A percentile compares a stretch with the other conserved stretches of the same genome.
phyloP scores from a whole-genome alignment of 2,329 filamentous ascomycete genomes.

The Aspergillus puulaauensis region DNA sequence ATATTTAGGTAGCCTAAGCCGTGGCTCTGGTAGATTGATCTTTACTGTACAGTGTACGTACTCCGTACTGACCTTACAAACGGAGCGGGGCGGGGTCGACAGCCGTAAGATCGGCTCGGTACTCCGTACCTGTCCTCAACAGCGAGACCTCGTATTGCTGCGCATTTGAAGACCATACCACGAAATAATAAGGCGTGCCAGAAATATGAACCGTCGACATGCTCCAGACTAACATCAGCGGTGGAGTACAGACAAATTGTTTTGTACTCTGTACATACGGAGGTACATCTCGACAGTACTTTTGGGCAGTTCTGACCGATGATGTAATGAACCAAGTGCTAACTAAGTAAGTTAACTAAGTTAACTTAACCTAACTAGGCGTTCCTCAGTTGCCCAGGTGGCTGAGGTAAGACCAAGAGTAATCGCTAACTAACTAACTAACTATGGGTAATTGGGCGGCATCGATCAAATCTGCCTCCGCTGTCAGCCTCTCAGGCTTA shows the following conservation, averaged over 20 bases:
- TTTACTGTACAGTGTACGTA: neutral
- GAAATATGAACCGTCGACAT: neutral
- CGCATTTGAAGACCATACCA: neutral
- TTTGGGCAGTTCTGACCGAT: neutral
- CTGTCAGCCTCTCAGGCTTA: neutral
- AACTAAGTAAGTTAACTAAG: no score
- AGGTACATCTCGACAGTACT: neutral
- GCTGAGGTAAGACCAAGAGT: neutral
- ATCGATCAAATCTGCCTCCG: no score
- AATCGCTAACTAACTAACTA: neutral
- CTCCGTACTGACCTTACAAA: neutral
- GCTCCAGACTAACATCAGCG: neutral
- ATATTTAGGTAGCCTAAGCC: slow-evolving; percentile 3
- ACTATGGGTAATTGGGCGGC: neutral
- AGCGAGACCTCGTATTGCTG: neutral
- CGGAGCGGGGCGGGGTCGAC: slow-evolving; percentile 7
- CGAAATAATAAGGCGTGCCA: neutral
- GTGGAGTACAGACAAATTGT: neutral
- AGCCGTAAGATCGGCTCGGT: neutral
- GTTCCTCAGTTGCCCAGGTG: neutral
- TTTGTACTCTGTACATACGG: neutral
- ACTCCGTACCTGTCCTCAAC: neutral
- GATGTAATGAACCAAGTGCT: neutral
- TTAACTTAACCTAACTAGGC: no score
- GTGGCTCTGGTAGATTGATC: neutral